Evolutionary conservation across 148 eudicot genomes (phyloP).

Genomic region (Chenopodium quinoa): DNA sequence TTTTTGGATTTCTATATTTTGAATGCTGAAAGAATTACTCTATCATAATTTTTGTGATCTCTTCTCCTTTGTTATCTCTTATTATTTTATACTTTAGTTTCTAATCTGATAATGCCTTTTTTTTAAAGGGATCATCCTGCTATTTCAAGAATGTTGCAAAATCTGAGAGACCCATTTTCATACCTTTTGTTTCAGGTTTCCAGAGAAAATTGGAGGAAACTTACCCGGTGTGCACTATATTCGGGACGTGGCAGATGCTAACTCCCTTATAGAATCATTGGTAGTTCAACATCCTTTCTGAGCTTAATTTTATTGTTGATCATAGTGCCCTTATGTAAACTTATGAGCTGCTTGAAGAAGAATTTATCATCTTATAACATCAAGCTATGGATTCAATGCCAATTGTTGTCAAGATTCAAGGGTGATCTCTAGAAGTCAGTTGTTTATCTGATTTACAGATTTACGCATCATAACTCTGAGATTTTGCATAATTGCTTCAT

Average conservation of each 20-base stretch:
- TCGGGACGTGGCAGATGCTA: constrained; percentile 93
- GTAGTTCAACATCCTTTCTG: constrained; percentile 34
- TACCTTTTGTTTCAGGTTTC: constrained; percentile 55
- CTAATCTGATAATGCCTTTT: neutral
- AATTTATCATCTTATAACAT: neutral
- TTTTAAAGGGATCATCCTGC: neutral
- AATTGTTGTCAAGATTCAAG: neutral
- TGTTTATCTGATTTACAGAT: neutral
- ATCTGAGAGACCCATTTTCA: constrained; percentile 4
- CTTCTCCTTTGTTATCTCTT: neutral
- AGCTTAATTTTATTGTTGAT: neutral
- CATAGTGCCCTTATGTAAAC: neutral
- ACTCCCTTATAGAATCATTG: constrained; percentile 78
- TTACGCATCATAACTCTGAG: neutral
- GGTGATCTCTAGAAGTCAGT: neutral
- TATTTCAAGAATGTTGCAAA: neutral
- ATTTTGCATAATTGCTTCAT: neutral
- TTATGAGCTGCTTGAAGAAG: neutral
- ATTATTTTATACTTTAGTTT: neutral
- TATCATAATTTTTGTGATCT: neutral
- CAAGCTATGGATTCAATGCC: neutral
- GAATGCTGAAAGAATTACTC: neutral
- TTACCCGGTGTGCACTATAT: constrained; percentile 94
- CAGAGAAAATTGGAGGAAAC: constrained; percentile 91
- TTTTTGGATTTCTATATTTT: neutral